phyloP scores from a whole-genome alignment of 2,329 filamentous ascomycete genomes.

The Trichophyton simii region DNA sequence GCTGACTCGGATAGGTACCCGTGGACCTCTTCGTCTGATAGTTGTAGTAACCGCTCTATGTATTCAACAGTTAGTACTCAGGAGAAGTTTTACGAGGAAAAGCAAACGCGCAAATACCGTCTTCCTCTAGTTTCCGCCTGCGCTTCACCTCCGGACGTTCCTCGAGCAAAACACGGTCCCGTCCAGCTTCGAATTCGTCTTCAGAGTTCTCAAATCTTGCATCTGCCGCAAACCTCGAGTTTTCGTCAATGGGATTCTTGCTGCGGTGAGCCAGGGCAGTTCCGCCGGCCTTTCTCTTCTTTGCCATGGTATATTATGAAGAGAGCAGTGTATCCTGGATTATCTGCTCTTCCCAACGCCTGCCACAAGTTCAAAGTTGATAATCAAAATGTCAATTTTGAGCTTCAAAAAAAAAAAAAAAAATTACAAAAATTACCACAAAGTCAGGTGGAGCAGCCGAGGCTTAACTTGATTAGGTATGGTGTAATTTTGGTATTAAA shows the following conservation, averaged over 20 bases:
- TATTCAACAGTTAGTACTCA: slow-evolving; percentile 13
- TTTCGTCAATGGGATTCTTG: slow-evolving; percentile 22
- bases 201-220: slow-evolving; percentile 87
- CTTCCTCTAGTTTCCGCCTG: slow-evolving; percentile 55
- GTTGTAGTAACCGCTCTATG: slow-evolving; percentile 44
- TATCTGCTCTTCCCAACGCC: background rate
- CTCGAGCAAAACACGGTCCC: slow-evolving; percentile 75
- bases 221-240: slow-evolving; percentile 28
- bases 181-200: slow-evolving; percentile 80
- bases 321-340: background rate
- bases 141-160: slow-evolving; percentile 70
- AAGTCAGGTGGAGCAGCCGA: background rate
- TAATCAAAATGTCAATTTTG: background rate
- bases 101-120: slow-evolving; percentile 32
- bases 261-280: slow-evolving; percentile 35
- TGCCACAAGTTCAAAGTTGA: background rate
- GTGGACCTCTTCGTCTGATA: slow-evolving; percentile 52
- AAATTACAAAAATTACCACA: background rate
- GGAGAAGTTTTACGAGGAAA: background rate
- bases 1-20: slow-evolving; percentile 35
- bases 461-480: background rate
- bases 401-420: background rate
- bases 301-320: slow-evolving; percentile 34
- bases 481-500: background rate
- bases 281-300: slow-evolving; percentile 56